Base-by-base conservation (phyloP, 306 rosid species). In the Sindora glabra region DNA sequence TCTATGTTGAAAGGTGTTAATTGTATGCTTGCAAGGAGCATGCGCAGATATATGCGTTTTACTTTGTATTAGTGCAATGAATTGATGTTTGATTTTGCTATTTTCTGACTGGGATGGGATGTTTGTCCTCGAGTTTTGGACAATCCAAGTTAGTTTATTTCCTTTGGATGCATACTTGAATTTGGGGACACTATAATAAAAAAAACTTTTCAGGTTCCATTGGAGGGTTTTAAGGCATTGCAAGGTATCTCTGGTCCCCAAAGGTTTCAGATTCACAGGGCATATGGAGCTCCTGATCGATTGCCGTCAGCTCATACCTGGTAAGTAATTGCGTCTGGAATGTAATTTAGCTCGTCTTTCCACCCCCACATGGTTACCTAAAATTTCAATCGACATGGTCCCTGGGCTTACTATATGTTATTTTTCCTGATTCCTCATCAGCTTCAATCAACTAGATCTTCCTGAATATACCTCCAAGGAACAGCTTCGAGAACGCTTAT, bases 211-310 rank as follows among this genome's bases (percentile, higher is more conserved):
- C 87, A 94, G 99, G 95, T 94, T 79, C 99, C 99, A 3, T 71
- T 94, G 83, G 99, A 94, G 63, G 99, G 99, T 57, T 94, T 94
- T 65, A 89, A 72, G 83, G 97, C 97, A 32, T 80, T 94, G 86
- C 97, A 94, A 83, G 99, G 99, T 55, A 89, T 94, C 57, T 94
- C 99, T 55, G 99, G 99, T 67, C 83, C 99, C 48, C 99, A 94
- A 64, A 82, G 85, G 89, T 94, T 94, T 79, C 99, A 94, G 81
- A 84, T 94, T 75, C 99, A 89, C 86, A 94, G 86, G 84, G 97
- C 99, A 15, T 94, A 94, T 65, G 99, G 99, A 57, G 89, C 94
- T 73, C 97, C 99, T 34, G 99, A 94, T 77, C 74, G 97, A 39
- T 73, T 94, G 30, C 99, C 99, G 33, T 94, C 97, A 1, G 99